These are phyloP conservation scores for Rhodomyrtus psidioides DNA, from an alignment of 441 rosid species.

Conservation along the genomic window DNA sequence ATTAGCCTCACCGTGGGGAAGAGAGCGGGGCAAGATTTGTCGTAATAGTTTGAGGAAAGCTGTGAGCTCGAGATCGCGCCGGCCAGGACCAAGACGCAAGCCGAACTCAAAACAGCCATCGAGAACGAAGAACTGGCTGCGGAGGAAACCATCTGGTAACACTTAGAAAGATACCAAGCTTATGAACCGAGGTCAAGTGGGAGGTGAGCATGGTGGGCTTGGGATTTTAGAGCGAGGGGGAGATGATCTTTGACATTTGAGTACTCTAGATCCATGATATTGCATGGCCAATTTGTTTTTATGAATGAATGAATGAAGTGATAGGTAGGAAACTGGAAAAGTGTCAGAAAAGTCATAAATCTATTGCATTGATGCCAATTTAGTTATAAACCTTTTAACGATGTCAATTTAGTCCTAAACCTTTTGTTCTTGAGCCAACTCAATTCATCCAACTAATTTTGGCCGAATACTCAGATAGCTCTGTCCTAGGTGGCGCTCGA, in stretches of 20 bases:
- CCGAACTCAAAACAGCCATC: conserved; percentile 7
- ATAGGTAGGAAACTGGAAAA: neutral
- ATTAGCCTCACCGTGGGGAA: conserved; percentile 32
- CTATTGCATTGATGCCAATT: no score
- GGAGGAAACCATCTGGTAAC: conserved; percentile 26
- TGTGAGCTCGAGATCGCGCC: conserved; percentile 36
- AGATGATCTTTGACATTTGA: conserved; percentile 28
- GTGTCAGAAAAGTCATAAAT: no score
- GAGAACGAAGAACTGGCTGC: neutral
- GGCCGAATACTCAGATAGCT: no score
- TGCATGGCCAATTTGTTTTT: conserved; percentile 20
- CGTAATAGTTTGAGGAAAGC: conserved; percentile 55
- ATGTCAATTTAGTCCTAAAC: no score
- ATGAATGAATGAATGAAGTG: neutral
- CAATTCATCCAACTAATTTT: no score
- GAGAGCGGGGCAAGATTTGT: conserved; percentile 50
- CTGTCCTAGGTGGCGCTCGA: no score
- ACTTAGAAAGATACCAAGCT: neutral
- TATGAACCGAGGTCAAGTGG: conserved; percentile 1
- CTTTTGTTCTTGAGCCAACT: no score
- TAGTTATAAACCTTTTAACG: no score
- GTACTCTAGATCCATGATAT: conserved; percentile 11
- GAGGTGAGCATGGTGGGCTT: neutral
- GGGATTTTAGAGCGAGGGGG: conserved; percentile 30
- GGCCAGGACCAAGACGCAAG: conserved; percentile 21